Evolutionary conservation across 1,139 yeast genomes (phyloP), one percentile per base, ranked within the genome.

Genomic region (Saccharomyces uvarum): DNA sequence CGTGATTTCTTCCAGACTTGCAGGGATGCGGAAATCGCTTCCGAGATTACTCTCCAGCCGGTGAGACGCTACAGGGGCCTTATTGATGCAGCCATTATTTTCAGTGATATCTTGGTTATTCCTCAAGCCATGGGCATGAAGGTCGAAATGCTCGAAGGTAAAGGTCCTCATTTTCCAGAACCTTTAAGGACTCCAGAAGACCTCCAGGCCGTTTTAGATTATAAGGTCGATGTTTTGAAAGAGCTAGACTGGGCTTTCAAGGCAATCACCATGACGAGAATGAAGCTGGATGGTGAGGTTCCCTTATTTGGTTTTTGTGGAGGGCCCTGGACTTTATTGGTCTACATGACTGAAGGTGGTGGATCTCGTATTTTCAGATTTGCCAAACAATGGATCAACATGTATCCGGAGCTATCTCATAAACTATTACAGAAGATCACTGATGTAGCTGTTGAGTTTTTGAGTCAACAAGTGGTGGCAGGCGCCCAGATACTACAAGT

Each of bases 71-170:
- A 83, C 67, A 85, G 85, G 54, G 98, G 97, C 0, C 77, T 90
- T 55, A 79, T 93, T 53, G 99, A 93, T 68, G 99, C 98, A 3
- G 99, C 99, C 8, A 93, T 93, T 63, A 93, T 93, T 58, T 93
- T 95, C 74, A 84, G 93, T 67, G 99, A 93, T 70, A 93, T 93
- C 63, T 77, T 93, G 58, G 99, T 93, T 47, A 87, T 93, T 55
- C 99, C 99, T 2, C 99, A 93, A 73, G 99, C 98, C 5, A 86
- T 93, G 91, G 99, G 99, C 19, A 88, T 91, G 86, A 84, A 81
- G 55, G 96, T 93, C 48, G 85, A 88, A 67, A 93, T 93, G 96
- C 76, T 88, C 48, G 99, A 93, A 59, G 95, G 96, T 52, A 85
- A 86, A 59, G 99, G 99, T 1, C 99, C 99, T 1, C 88, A 86